Evolutionary conservation across 2,329 filamentous ascomycete genomes (phyloP).

Genomic region (Verticillium nubilum): DNA sequence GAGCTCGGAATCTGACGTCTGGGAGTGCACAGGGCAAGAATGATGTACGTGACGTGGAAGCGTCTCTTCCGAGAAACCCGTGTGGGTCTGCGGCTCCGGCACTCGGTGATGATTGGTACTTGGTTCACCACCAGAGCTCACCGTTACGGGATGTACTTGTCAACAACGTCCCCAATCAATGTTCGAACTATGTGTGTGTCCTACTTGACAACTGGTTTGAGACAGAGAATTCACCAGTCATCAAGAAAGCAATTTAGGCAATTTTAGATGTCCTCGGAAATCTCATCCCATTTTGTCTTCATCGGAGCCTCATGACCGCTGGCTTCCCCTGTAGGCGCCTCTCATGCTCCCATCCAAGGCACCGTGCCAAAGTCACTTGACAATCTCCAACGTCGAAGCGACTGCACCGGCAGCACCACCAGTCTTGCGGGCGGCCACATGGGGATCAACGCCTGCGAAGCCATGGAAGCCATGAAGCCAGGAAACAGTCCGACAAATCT

Average conservation of each 20-base stretch:
- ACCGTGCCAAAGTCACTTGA: too few relatives aligned
- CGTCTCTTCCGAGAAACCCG: background rate
- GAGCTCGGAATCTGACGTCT: background rate
- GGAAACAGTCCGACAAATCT: background rate
- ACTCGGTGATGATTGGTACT: background rate
- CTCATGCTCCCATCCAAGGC: too few relatives aligned
- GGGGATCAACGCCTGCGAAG: background rate
- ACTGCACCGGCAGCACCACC: too few relatives aligned
- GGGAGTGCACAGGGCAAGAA: background rate
- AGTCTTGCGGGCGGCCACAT: too few relatives aligned
- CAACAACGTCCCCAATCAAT: background rate
- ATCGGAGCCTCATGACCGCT: background rate
- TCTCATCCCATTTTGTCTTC: background rate
- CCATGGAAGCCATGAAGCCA: too few relatives aligned
- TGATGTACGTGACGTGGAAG: background rate
- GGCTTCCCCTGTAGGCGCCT: background rate
- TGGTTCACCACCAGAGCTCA: background rate
- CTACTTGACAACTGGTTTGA: too few relatives aligned
- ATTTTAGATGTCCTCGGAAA: background rate
- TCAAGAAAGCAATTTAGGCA: background rate
- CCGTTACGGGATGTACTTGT: background rate
- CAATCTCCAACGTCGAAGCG: too few relatives aligned
- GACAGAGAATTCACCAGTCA: background rate
- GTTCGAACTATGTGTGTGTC: too few relatives aligned
- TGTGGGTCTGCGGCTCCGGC: background rate